Evolutionary conservation across 2,329 filamentous ascomycete genomes (phyloP).

Genomic region (Calonectria leucothoes): DNA sequence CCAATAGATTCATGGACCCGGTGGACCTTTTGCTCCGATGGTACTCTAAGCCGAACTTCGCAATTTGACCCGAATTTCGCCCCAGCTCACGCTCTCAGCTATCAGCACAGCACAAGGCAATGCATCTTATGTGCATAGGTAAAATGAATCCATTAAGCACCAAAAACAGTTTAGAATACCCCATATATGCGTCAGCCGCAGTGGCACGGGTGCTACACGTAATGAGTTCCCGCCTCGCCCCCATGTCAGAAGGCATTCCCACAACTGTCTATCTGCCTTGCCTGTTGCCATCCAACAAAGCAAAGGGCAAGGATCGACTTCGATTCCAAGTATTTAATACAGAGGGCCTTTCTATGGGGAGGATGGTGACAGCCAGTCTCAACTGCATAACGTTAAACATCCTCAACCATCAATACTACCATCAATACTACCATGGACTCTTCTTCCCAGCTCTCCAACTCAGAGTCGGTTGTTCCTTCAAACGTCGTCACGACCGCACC

Average conservation of each 20-base stretch:
- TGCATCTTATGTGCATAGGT: background rate
- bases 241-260: too few relatives aligned
- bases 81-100: background rate
- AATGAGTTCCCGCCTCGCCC: background rate
- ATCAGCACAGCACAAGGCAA: background rate
- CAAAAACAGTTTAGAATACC: background rate
- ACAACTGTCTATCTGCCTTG: background rate
- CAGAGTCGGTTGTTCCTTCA: background rate
- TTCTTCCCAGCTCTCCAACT: background rate
- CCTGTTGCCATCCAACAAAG: background rate
- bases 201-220: background rate
- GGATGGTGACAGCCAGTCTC: background rate
- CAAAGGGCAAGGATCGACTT: background rate
- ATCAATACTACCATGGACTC: background rate
- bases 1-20: background rate
- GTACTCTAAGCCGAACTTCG: background rate
- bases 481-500: background rate
- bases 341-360: too few relatives aligned
- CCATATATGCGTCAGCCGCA: background rate
- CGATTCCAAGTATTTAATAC: background rate
- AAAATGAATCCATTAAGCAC: background rate
- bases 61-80: background rate
- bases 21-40: background rate
- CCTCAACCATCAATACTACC: background rate
- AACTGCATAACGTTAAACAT: background rate